Evolutionary conservation across 345 rosid species (phyloP).

Genomic region (Gossypium anomalum): DNA sequence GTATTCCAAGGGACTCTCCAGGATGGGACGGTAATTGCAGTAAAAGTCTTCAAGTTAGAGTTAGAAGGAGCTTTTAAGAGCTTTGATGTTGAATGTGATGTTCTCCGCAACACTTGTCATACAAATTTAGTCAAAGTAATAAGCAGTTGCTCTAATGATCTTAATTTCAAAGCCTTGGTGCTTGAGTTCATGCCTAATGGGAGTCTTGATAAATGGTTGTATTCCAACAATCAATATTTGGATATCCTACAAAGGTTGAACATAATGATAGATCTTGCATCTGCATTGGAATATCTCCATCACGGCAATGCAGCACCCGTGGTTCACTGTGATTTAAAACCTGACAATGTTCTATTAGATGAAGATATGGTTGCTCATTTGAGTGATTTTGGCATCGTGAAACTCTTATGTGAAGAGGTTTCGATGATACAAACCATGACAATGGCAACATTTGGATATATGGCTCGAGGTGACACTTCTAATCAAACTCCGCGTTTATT

Average conservation of each 20-base stretch:
- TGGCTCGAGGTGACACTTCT: not conserved
- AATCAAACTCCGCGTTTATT: not conserved
- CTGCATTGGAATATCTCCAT: not conserved
- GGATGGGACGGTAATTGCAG: not conserved
- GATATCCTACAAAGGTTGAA: conserved; percentile 13
- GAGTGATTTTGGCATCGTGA: not conserved
- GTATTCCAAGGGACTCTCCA: conserved; percentile 13
- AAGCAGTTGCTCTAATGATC: not conserved
- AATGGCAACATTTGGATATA: not conserved
- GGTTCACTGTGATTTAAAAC: conserved; percentile 18
- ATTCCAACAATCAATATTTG: not conserved
- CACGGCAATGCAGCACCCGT: not conserved
- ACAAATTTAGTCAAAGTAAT: conserved; percentile 16
- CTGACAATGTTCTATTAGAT: not conserved
- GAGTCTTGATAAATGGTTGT: conserved; percentile 15
- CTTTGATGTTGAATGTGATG: conserved; percentile 21
- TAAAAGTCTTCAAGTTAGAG: conserved; percentile 17
- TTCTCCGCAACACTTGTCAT: conserved; percentile 10
- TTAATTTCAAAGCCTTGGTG: not conserved
- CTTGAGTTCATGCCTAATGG: conserved; percentile 7
- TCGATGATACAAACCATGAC: not conserved
- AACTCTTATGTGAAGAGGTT: not conserved
- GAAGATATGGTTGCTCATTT: conserved; percentile 2
- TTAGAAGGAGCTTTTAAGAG: conserved; percentile 15
- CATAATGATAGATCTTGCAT: conserved; percentile 22